These are phyloP conservation scores for Papilionanthe hybrid DNA, from an alignment of 116 monocot genomes.

Conservation along the genomic window DNA sequence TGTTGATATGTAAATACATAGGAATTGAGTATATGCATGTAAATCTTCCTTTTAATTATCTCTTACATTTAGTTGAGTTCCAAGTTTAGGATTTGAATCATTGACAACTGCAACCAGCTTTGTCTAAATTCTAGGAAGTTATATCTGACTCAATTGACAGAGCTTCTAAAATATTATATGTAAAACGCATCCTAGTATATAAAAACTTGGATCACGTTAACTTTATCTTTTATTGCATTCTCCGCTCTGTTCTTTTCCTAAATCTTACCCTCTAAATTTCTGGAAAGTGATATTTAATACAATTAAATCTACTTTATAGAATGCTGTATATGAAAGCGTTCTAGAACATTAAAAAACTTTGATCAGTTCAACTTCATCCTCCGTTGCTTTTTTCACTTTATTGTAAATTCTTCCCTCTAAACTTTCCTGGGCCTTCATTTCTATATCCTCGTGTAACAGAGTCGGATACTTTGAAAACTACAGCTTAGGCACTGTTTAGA, in stretches of 20 bases:
- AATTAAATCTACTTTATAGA: too few relatives aligned
- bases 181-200: not conserved
- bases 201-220: not conserved
- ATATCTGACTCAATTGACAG: not conserved
- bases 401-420: not conserved
- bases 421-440: too few relatives aligned
- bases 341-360: too few relatives aligned
- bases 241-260: not conserved
- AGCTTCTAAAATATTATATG: not conserved
- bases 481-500: too few relatives aligned
- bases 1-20: too few relatives aligned
- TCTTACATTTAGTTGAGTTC: not conserved
- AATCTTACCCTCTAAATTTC: not conserved
- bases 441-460: too few relatives aligned
- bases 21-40: too few relatives aligned
- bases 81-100: not conserved
- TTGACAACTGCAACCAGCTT: not conserved
- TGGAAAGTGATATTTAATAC: not conserved
- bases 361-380: too few relatives aligned
- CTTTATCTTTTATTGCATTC: not conserved
- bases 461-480: too few relatives aligned
- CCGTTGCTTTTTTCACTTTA: too few relatives aligned
- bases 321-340: too few relatives aligned
- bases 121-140: not conserved
- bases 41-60: not conserved